Conservation (phyloP, 805 yeast genomes). For the Nakazawaea holstii region DNA sequence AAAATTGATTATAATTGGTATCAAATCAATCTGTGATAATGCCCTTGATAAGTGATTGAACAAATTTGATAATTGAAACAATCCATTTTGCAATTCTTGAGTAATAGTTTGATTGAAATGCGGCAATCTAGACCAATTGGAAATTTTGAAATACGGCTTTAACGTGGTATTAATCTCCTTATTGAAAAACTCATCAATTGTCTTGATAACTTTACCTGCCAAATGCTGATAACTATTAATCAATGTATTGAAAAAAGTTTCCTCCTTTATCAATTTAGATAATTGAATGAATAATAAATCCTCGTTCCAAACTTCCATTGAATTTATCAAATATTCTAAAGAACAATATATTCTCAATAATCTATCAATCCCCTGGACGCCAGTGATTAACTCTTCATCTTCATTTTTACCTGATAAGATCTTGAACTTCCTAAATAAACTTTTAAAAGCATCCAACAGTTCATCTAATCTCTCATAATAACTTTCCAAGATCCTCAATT, state of each 20-base stretch:
- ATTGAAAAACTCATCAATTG: constrained; percentile 26
- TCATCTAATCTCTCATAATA: constrained; percentile 39
- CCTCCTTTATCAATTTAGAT: constrained; percentile 28
- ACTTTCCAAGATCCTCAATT: constrained; percentile 47
- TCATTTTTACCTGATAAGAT: constrained; percentile 27
- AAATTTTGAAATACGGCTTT: constrained; percentile 28
- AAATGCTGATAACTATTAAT: constrained; percentile 31
- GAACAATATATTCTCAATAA: constrained; percentile 31
- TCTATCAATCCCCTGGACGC: constrained; percentile 22
- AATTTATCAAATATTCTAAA: constrained; percentile 27
- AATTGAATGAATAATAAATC: constrained; percentile 35
- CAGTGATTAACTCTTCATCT: constrained; percentile 24
- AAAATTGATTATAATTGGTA: constrained; percentile 4
- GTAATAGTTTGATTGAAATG: not conserved
- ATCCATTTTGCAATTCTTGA: constrained; percentile 1
- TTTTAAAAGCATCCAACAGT: constrained; percentile 38
- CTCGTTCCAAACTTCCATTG: constrained; percentile 38
- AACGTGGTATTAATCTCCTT: constrained; percentile 29
- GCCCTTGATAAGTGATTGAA: not conserved
- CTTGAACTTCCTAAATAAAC: constrained; percentile 26
- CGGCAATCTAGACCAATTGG: constrained; percentile 21
- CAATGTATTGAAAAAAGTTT: constrained; percentile 40
- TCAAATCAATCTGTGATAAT: constrained; percentile 5
- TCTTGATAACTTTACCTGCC: constrained; percentile 21
- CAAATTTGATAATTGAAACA: not conserved